Percentiles rank a stretch among this genome's conserved stretches.
These are phyloP conservation scores for Inonotus obliquus DNA, from an alignment of 1,284 basidiomycete genomes.

Conservation along the genomic window DNA sequence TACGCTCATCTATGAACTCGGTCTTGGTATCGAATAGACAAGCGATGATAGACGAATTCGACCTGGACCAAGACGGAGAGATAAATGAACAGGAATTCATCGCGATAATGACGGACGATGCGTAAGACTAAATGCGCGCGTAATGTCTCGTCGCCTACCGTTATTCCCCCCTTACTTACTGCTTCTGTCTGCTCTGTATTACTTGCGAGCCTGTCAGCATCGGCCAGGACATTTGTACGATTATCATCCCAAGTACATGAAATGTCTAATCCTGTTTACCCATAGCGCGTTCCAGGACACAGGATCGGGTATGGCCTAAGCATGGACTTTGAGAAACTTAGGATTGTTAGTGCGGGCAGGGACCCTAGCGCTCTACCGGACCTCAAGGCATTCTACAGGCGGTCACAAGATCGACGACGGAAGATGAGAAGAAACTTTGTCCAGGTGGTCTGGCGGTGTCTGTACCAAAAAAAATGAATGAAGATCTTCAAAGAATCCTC, in stretches of 20 bases:
- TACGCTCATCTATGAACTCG: background rate
- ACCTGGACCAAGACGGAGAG: constrained; percentile 97
- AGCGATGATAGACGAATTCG: constrained; percentile 99
- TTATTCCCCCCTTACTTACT: background rate
- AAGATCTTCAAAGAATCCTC: background rate
- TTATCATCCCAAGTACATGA: background rate
- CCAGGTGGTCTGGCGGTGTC: background rate
- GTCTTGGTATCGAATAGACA: constrained; percentile 53
- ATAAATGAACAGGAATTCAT: constrained; percentile 94
- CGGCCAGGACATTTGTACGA: background rate
- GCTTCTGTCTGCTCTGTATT: background rate
- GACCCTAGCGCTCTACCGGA: background rate
- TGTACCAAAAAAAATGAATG: background rate
- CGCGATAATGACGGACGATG: constrained; percentile 95
- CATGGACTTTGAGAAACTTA: background rate
- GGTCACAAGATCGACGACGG: background rate
- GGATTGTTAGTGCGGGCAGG: background rate
- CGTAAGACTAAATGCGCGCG: constrained; percentile 30
- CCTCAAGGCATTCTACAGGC: background rate
- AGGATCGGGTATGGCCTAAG: background rate
- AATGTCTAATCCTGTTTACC: background rate
- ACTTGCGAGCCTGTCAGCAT: background rate
- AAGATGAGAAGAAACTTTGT: background rate
- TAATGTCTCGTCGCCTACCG: background rate
- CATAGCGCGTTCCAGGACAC: background rate